Evolutionary conservation across 768 basidiomycete species (phyloP).

Genomic region (Strobilomyces confusus): DNA sequence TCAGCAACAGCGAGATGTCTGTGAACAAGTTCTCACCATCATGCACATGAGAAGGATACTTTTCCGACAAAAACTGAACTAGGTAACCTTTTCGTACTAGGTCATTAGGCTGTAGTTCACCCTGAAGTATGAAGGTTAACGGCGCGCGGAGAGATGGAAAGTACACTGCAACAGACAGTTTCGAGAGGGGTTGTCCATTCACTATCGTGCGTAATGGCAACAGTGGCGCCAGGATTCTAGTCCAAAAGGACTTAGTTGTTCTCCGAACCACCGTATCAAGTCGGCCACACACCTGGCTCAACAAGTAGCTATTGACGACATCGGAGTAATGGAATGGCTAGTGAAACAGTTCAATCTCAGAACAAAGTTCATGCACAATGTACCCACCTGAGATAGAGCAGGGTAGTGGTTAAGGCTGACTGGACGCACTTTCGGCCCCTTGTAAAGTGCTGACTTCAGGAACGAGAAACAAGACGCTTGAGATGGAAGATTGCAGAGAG

Average conservation of each 20-base stretch:
- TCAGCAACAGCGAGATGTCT: neutral
- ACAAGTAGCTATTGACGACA: neutral
- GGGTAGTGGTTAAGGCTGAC: neutral
- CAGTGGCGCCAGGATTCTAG: no score
- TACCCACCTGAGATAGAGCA: neutral
- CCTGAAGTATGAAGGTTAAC: neutral
- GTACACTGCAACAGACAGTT: no score
- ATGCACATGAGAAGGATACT: neutral
- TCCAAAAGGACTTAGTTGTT: no score
- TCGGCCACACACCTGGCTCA: neutral
- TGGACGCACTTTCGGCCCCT: neutral
- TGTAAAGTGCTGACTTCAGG: neutral
- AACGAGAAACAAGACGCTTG: neutral
- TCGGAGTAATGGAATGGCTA: no score
- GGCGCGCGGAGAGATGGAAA: no score
- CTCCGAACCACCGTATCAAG: neutral
- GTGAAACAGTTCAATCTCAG: neutral
- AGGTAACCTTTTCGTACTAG: neutral
- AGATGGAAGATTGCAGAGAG: neutral
- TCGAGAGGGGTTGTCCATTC: no score
- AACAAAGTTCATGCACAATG: neutral
- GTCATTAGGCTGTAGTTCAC: neutral
- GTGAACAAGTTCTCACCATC: neutral
- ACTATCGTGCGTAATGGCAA: no score
- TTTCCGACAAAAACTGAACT: neutral